phyloP scores from a whole-genome alignment of 306 rosid genomes.

The Luffa aegyptiaca region DNA sequence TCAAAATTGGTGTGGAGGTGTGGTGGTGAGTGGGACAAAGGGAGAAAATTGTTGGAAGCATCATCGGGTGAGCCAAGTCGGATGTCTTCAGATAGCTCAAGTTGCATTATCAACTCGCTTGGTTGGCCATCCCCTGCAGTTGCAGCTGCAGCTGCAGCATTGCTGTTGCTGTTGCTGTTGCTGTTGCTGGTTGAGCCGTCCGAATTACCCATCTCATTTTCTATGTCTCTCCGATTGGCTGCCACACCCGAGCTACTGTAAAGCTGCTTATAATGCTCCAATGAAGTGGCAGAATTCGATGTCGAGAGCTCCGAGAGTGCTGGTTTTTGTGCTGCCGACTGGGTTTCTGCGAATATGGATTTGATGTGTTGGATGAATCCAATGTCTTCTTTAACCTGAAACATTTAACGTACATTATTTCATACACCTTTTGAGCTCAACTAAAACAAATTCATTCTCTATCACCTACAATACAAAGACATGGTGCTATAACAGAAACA shows the following conservation, averaged over 20 bases:
- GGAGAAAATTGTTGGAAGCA: conserved; percentile 52
- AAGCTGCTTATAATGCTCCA: conserved; percentile 27
- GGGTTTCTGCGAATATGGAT: conserved; percentile 48
- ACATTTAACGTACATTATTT: too few relatives aligned
- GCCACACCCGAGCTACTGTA: background rate
- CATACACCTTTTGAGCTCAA: too few relatives aligned
- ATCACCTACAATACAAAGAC: too few relatives aligned
- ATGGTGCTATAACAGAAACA: too few relatives aligned
- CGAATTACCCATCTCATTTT: conserved; percentile 21
- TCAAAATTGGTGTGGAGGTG: conserved; percentile 23
- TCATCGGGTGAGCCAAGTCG: conserved; percentile 79
- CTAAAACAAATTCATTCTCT: too few relatives aligned
- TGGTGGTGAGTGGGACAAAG: conserved; percentile 26
- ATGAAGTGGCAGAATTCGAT: conserved; percentile 62
- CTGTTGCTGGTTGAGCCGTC: conserved; percentile 6
- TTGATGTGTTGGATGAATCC: conserved; percentile 57
- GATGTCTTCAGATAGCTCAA: conserved; percentile 76
- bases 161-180: background rate
- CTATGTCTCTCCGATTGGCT: conserved; percentile 18
- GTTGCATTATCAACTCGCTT: conserved; percentile 70
- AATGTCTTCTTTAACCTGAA: conserved; percentile 62
- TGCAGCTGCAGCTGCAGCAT: background rate
- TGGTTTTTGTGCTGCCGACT: conserved; percentile 53
- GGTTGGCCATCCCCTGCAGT: conserved; percentile 27
- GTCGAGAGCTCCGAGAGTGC: conserved; percentile 86